Base-by-base conservation (phyloP, 352 stramenopile species). In the Phytophthora kernoviae region DNA sequence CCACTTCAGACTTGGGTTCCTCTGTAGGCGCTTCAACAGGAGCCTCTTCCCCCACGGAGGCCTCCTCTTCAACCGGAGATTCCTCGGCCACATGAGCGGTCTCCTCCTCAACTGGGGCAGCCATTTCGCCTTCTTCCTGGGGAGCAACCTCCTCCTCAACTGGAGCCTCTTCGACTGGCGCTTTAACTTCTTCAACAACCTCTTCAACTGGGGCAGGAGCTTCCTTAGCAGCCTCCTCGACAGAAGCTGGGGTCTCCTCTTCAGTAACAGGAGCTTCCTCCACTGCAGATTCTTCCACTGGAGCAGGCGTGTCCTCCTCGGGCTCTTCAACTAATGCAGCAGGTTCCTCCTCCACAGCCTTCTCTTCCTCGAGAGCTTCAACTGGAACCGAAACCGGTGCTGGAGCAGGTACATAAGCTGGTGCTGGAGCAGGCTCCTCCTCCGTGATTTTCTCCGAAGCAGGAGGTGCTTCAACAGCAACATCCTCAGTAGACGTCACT, bases 151-250 rank as follows among this genome's bases (percentile, higher is more conserved):
- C 54, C 11, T 43, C 44, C 1, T 34, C 40, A 14, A 18, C 22
- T 53, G 53, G 14, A 47, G 53, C 10, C 26, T 50, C 43, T 11
- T 49, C 39, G 26, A 8, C n/a, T 34, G 30, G 10, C 2, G 18
- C 18, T 42, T 56, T 24, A 27, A 41, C 11, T 34, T 57, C 50
- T 20, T 43, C 50, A 5, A 39, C 26, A n/a, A 34, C 3, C 14
- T 68, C 60, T 33, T 63, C 67, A 12, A 67, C 48, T 12, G 46
- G 32, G 42, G 61, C 68, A 52, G 41, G 63, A 45, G 39, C 27
- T 37, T 73, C 70, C 18, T 77, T 46, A 6, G 51, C 14, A 40
- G 34, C 46, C 40, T 65, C 54, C 63, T 44, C 50, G 18, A 54
- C 43, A 49, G 58, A 47, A 27, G 40, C 62, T 7, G 44, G 5